phyloP scores from a whole-genome alignment of 768 basidiomycete genomes.

The Harrya chromipes region DNA sequence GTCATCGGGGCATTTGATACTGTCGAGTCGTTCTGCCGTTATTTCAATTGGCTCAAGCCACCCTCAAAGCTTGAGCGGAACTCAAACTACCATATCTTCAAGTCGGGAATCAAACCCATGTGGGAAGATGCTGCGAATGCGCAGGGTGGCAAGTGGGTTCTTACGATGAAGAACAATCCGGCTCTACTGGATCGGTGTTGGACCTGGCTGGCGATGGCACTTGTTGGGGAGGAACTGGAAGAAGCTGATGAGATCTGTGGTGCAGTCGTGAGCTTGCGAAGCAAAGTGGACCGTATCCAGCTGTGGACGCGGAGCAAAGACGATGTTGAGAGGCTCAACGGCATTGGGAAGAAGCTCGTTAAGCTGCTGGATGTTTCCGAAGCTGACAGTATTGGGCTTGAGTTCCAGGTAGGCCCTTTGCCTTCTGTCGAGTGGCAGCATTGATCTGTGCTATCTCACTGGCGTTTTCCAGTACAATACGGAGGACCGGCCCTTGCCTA shows the following conservation, averaged over 20 bases:
- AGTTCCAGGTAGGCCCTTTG: slow-evolving; percentile 71
- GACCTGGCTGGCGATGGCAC: slow-evolving; percentile 87
- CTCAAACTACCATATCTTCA: slow-evolving; percentile 95
- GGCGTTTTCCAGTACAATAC: slow-evolving; percentile 62
- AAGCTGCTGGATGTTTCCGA: slow-evolving; percentile 83
- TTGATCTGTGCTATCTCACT: background rate
- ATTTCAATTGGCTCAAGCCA: slow-evolving; percentile 92
- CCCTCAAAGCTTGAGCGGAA: slow-evolving; percentile 86
- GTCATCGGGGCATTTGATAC: slow-evolving; percentile 89
- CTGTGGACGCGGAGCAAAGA: slow-evolving; percentile 87
- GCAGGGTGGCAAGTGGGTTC: slow-evolving; percentile 91
- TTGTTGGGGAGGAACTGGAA: slow-evolving; percentile 67
- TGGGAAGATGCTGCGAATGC: slow-evolving; percentile 96
- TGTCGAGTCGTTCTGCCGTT: slow-evolving; percentile 86
- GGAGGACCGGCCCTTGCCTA: slow-evolving; percentile 78
- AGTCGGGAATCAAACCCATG: slow-evolving; percentile 92
- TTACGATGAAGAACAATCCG: slow-evolving; percentile 88
- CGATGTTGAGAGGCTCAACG: slow-evolving; percentile 81
- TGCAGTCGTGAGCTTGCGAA: slow-evolving; percentile 82
- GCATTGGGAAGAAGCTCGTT: slow-evolving; percentile 78
- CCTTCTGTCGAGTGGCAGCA: background rate
- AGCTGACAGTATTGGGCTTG: slow-evolving; percentile 78
- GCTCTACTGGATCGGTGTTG: slow-evolving; percentile 81
- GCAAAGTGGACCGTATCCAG: slow-evolving; percentile 88
- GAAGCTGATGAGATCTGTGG: slow-evolving; percentile 76